Base-by-base conservation (phyloP, 768 basidiomycete genomes). In the Asterophora lycoperdoides region DNA sequence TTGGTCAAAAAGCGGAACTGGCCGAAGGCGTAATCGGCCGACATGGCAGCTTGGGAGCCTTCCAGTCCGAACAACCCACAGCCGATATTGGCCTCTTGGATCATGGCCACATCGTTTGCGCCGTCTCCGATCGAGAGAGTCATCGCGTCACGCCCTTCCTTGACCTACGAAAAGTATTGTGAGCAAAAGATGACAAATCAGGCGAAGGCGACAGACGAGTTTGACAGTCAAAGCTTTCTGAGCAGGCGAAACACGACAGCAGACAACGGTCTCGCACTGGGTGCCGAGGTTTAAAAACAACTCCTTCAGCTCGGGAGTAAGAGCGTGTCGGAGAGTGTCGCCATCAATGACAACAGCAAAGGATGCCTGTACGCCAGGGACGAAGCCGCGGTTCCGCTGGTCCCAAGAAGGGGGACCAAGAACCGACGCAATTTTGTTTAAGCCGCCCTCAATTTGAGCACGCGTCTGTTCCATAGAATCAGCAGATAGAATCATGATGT, bases 61-160 rank as follows among this genome's bases (percentile, higher is more conserved):
- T 98, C 95, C 32, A 94, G 78, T 38, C 95, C 95, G 57, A 91
- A 80, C 20, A 98, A 72, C 17, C 95, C 95, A 61, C 93, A 91
- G 3, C 95, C 95, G 56, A 98, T 86, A 64, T 98, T 93, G n/a
- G 95, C 95, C 61, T 95, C 95, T 64, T 98, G 95, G 50, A 98
- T 98, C 95, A 98, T 98, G 5, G 94, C 93, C 18, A 98, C 95
- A 61, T 98, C 95, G 61, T 98, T 98, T 13, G 95, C 95, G 46
- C 92, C 93, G 59, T 98, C 95, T 8, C 95, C 95, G 46, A 99
- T 98, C 0, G 94, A 89, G 23, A 98, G 67, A 1, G 94, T 95
- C 95, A 97, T 96, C 0, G 93, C 93, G 42, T 91, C 85, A 40
- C 87, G 81, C 8, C 95, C 95, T 57, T 97, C 93, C 60, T 97